Base-by-base conservation (phyloP, 78 protist species). In the Dictyostelium firmibasis region DNA sequence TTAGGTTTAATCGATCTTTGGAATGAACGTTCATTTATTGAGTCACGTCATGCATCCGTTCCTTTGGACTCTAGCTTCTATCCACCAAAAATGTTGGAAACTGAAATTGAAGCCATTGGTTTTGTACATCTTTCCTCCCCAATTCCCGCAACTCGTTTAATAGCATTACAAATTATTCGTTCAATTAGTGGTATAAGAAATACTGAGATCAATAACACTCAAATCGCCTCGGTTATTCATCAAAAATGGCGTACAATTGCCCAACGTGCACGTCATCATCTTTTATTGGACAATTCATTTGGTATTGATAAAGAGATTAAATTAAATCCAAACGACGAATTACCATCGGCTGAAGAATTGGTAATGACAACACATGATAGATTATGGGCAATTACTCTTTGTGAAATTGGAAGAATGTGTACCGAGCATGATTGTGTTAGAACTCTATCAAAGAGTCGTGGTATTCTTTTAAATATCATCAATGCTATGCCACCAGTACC, bases 21-120 rank as follows among this genome's bases (percentile, higher is more conserved):
- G 93, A 87, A 87, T 64, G 93, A 87, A 44, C 47, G 93, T n/a
- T 87, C 93, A 5, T 87, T 87, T 25, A 87, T 87, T 20, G 93
- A 87, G 62, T 87, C 93, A 23, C 85, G 93, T 64, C 93, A 87
- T 67, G 69, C 93, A 5, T 78, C 86, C 0, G 85, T 79, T 23
- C 93, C 93, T 4, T 43, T 87, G 36, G 93, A 87, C 23, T 64
- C 83, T 1, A 41, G 70, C 16, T 87, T 87, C 78, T 87, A 64
- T 44, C 93, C 93, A 87, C 93, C 93, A 14, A 87, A 87, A 70
- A 76, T 87, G 93, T 44, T 87, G 57, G 86, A 87, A 50, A 87
- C 93, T 18, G 93, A 87, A 69, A 87, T 87, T 79, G 93, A 87
- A 31, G 93, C 86, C 0, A 78, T 87, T 11, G 93, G 93, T 41